Evolutionary conservation across 2,329 filamentous ascomycete genomes (phyloP).

Genomic region (Cadophora sp.): DNA sequence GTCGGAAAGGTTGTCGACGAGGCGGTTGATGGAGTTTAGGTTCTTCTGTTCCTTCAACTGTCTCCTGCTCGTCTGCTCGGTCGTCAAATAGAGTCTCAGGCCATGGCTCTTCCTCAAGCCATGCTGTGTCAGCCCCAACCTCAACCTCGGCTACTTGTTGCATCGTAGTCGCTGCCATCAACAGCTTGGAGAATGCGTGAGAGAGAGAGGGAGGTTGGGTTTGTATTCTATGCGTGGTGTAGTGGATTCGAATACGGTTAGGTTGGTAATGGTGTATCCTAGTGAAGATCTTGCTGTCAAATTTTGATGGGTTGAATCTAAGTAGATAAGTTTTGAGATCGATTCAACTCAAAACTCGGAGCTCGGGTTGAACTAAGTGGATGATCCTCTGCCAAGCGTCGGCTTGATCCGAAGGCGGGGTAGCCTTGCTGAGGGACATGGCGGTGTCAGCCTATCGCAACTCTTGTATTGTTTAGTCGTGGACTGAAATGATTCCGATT

Average conservation of each 20-base stretch:
- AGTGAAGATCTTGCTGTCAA: neutral
- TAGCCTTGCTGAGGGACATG: too few species aligned
- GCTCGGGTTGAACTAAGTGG: neutral
- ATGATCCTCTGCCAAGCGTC: constrained; percentile 10
- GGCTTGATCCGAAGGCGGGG: constrained; percentile 9
- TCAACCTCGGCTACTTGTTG: neutral
- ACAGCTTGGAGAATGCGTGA: neutral
- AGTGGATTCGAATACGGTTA: neutral
- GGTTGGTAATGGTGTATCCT: neutral
- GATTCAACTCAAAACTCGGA: neutral
- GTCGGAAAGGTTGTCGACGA: constrained; percentile 1
- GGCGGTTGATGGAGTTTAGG: neutral
- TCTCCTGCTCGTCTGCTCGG: neutral
- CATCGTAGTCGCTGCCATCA: neutral
- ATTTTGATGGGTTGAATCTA: constrained; percentile 1
- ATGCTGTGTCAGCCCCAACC: too few species aligned
- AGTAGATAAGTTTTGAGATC: neutral
- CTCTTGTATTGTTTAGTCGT: neutral
- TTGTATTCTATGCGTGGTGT: too few species aligned
- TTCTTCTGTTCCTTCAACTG: neutral
- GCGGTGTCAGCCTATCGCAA: constrained; percentile 4
- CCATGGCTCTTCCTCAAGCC: neutral
- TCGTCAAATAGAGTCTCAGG: neutral
- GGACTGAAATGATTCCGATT: neutral
- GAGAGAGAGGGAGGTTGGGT: too few species aligned